Evolutionary conservation across 2,329 filamentous ascomycete species (phyloP).

Genomic region (Aspergillus ochraceoroseus): DNA sequence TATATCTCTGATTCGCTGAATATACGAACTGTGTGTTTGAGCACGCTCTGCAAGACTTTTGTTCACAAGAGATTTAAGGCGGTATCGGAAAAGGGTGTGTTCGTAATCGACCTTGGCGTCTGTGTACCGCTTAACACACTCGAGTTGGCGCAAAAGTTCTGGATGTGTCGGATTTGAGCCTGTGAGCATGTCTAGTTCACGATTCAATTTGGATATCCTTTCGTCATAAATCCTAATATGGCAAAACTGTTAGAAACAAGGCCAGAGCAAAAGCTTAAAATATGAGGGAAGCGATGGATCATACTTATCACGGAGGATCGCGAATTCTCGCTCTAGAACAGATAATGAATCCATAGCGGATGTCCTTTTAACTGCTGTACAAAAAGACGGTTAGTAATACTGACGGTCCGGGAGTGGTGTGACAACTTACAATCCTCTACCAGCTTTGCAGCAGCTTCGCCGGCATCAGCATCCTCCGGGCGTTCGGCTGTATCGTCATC

Average conservation of each 20-base stretch:
- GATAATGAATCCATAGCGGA: conserved; percentile 73
- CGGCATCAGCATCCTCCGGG: conserved; percentile 44
- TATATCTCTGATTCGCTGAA: conserved; percentile 76
- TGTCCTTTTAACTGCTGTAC: conserved; percentile 68
- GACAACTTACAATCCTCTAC: conserved; percentile 50
- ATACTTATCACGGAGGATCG: conserved; percentile 66
- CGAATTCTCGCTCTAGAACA: conserved; percentile 82
- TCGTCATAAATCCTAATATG: conserved; percentile 75
- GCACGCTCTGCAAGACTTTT: conserved; percentile 75
- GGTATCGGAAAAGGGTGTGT: conserved; percentile 67
- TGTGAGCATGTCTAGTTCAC: conserved; percentile 57
- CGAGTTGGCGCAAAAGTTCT: conserved; percentile 84
- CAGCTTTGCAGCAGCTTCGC: conserved; percentile 44
- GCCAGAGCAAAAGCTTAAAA: neutral
- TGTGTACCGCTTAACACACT: conserved; percentile 75
- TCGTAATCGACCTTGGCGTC: conserved; percentile 75
- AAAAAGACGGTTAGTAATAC: neutral
- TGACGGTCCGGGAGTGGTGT: neutral
- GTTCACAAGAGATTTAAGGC: conserved; percentile 65
- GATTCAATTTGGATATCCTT: conserved; percentile 72
- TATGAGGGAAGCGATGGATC: conserved; percentile 15
- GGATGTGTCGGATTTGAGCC: conserved; percentile 67
- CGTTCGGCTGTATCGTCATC: conserved; percentile 46
- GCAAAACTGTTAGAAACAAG: conserved; percentile 14
- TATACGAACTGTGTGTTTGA: conserved; percentile 85